Conservation (phyloP, 2,329 filamentous ascomycete species). For the Alternaria consortialis region DNA sequence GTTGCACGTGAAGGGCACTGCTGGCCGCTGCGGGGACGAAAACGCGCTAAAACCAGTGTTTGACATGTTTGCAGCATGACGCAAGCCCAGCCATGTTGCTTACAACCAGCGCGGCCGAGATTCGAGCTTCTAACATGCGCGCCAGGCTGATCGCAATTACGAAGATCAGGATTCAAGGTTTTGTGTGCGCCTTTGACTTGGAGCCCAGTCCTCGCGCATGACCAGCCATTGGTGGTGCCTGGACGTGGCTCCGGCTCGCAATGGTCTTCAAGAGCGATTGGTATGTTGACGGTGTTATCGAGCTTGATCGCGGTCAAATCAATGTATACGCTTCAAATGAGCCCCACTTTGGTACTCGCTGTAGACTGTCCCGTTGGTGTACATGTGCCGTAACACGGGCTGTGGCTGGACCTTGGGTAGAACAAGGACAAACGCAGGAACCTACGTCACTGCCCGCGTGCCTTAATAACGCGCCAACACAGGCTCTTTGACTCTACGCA, state of each 20-base stretch:
- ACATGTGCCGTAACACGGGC: constrained; percentile 18
- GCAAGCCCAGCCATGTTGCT: constrained; percentile 9
- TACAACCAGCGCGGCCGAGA: constrained; percentile 1
- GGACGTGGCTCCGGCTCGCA: neutral
- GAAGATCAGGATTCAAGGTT: neutral
- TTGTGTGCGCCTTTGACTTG: neutral
- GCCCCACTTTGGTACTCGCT: constrained; percentile 26
- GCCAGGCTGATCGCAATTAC: neutral
- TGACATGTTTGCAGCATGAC: constrained; percentile 10
- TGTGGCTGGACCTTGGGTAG: constrained; percentile 15
- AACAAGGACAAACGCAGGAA: constrained; percentile 23
- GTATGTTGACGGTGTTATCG: neutral
- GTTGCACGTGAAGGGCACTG: neutral
- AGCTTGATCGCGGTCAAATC: constrained; percentile 8
- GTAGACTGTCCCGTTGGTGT: constrained; percentile 24
- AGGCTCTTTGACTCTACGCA: constrained; percentile 13
- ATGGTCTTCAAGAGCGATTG: neutral
- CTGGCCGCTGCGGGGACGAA: neutral
- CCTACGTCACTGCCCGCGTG: constrained; percentile 31
- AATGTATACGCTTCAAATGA: constrained; percentile 10
- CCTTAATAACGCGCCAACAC: constrained; percentile 20
- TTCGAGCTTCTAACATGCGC: neutral
- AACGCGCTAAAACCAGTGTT: neutral
- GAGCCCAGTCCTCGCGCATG: neutral
- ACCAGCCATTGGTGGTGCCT: neutral